These are phyloP conservation scores for Fusarium compactum DNA, from an alignment of 2,329 filamentous ascomycete species.

Conservation along the genomic window DNA sequence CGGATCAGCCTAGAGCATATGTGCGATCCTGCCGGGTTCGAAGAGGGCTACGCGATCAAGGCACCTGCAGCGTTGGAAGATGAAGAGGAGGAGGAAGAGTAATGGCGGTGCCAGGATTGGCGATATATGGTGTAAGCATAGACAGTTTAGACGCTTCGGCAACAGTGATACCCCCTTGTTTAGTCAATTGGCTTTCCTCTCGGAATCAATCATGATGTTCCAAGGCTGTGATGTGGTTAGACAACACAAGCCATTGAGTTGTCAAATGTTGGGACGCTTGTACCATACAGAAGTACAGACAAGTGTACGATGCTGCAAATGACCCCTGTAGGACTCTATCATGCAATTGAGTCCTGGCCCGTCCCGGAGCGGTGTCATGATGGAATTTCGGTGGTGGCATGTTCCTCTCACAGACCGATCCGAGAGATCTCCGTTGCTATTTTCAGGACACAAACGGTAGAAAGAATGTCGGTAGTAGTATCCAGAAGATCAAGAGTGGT, in stretches of 20 bases:
- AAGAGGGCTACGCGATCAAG: constrained; percentile 72
- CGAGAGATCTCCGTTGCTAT: background rate
- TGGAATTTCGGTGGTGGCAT: background rate
- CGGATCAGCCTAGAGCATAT: constrained; percentile 72
- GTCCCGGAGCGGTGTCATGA: constrained; percentile 23
- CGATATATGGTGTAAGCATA: constrained; percentile 6
- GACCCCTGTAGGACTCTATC: background rate
- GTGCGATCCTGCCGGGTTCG: constrained; percentile 81
- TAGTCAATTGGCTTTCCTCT: constrained; percentile 25
- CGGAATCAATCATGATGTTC: constrained; percentile 2
- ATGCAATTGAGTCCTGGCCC: constrained; percentile 20
- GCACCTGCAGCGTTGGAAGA: constrained; percentile 51
- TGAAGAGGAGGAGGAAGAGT: constrained; percentile 47
- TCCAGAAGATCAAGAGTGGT: no score
- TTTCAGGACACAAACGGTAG: background rate
- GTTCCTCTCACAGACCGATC: background rate
- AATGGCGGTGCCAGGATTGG: constrained; percentile 16
- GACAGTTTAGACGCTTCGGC: constrained; percentile 32
- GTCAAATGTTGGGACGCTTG: background rate
- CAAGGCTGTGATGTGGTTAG: background rate
- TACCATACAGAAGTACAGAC: background rate
- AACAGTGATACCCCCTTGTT: constrained; percentile 44
- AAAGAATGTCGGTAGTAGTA: background rate
- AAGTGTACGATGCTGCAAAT: background rate
- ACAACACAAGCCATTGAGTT: background rate